Conservation (phyloP, 2,329 filamentous ascomycete genomes). For the Cercospora citrullina region DNA sequence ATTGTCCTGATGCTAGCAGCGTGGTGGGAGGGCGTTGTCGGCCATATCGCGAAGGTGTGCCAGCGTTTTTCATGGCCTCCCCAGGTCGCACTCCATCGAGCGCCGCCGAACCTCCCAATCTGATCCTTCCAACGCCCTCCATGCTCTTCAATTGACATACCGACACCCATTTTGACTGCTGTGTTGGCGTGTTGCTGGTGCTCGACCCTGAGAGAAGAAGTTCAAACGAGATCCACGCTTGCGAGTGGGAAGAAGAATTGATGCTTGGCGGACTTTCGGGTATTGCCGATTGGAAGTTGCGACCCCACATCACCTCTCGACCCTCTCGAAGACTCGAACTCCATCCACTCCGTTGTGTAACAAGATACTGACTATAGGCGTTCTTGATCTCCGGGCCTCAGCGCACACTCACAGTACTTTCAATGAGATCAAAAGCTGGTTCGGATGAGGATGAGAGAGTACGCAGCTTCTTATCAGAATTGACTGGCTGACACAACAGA, state of each 20-base stretch:
- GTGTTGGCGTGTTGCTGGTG: conserved; percentile 21
- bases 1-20: neutral
- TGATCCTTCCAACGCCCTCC: neutral
- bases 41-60: neutral
- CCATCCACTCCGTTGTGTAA: neutral
- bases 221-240: conserved; percentile 3
- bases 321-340: neutral
- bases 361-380: neutral
- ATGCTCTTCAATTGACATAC: conserved; percentile 11
- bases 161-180: conserved; percentile 27
- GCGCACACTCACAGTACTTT: neutral
- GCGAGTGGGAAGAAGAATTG: conserved; percentile 1
- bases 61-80: neutral
- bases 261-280: conserved; percentile 2
- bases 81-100: neutral
- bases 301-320: neutral
- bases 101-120: neutral
- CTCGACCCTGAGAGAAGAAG: conserved; percentile 19
- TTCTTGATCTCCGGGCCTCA: neutral
- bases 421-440: neutral
- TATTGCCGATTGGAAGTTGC: neutral
- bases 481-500: too few species aligned
- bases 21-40: neutral
- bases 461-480: neutral
- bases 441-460: neutral